phyloP scores from a whole-genome alignment of 352 stramenopile genomes.

The Globisporangium takayamanum region DNA sequence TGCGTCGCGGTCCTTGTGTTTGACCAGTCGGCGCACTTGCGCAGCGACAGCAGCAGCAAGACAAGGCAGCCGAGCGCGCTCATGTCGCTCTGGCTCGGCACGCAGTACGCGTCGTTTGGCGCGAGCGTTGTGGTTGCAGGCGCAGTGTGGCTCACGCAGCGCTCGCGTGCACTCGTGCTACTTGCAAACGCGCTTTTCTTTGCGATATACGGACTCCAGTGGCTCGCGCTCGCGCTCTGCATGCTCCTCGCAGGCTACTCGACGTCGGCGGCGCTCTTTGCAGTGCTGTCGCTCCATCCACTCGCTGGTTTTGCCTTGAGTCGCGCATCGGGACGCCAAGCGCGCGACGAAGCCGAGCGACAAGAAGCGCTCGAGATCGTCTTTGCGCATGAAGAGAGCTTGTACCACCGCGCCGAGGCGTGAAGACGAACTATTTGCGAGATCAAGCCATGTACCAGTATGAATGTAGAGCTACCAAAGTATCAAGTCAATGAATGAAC shows the following conservation, averaged over 20 bases:
- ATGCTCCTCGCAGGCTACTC: not conserved
- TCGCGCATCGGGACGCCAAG: slow-evolving; percentile 1
- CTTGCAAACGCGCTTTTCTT: slow-evolving; percentile 11
- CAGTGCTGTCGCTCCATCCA: slow-evolving; percentile 2
- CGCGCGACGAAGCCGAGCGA: slow-evolving; percentile 7
- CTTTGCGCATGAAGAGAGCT: slow-evolving; percentile 5
- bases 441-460: not conserved
- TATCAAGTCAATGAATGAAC: too few species aligned
- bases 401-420: slow-evolving; percentile 9
- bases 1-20: slow-evolving; percentile 2
- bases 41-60: not conserved
- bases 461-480: not conserved
- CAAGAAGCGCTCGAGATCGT: slow-evolving; percentile 13
- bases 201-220: slow-evolving; percentile 5
- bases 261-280: slow-evolving; percentile 4
- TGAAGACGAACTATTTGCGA: not conserved
- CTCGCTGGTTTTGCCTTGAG: slow-evolving; percentile 5
- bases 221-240: slow-evolving; percentile 5
- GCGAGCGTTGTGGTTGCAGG: slow-evolving; percentile 7
- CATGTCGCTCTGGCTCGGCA: slow-evolving; percentile 3
- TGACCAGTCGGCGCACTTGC: not conserved
- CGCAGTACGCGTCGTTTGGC: slow-evolving; percentile 12
- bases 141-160: slow-evolving; percentile 7
- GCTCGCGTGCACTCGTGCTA: slow-evolving; percentile 1
- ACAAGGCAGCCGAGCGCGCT: not conserved